Evolutionary conservation across 257 asterid genomes (phyloP).

Genomic region (Solanum corneliomulleri): DNA sequence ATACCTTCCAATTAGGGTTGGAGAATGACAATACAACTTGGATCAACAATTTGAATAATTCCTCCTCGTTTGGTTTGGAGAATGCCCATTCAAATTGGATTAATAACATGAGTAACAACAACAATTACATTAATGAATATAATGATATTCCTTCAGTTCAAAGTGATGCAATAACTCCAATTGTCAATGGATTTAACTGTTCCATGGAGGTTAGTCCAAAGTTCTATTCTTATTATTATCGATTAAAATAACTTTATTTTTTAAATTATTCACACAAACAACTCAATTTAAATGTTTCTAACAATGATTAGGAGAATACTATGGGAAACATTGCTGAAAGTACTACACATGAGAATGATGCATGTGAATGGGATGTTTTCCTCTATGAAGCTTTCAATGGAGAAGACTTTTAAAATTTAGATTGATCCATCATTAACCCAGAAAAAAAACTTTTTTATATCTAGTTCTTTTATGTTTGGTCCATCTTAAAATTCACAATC

Average conservation of each 20-base stretch:
- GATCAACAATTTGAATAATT: not conserved
- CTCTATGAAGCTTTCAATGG: not conserved
- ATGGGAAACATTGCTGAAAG: not conserved
- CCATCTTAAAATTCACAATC: not conserved
- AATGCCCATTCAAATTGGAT: not conserved
- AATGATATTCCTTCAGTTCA: not conserved
- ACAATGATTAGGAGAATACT: not conserved
- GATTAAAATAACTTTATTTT: not conserved
- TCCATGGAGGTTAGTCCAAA: not conserved
- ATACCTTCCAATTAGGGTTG: not conserved
- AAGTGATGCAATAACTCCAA: not conserved
- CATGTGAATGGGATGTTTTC: not conserved
- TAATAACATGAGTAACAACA: not conserved
- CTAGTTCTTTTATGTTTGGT: not conserved
- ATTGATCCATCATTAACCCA: not conserved
- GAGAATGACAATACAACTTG: not conserved
- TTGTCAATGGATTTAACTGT: not conserved
- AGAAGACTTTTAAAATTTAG: not conserved
- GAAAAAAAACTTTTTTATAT: not conserved
- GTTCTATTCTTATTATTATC: not conserved
- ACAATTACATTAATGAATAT: not conserved
- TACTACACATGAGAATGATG: not conserved
- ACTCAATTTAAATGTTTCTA: not conserved
- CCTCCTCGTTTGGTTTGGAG: no score
- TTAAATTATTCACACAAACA: not conserved